Evolutionary conservation across 2,329 filamentous ascomycete species (phyloP), one percentile per base, ranked within the genome.

Genomic region (Pestalotiopsis sp.): DNA sequence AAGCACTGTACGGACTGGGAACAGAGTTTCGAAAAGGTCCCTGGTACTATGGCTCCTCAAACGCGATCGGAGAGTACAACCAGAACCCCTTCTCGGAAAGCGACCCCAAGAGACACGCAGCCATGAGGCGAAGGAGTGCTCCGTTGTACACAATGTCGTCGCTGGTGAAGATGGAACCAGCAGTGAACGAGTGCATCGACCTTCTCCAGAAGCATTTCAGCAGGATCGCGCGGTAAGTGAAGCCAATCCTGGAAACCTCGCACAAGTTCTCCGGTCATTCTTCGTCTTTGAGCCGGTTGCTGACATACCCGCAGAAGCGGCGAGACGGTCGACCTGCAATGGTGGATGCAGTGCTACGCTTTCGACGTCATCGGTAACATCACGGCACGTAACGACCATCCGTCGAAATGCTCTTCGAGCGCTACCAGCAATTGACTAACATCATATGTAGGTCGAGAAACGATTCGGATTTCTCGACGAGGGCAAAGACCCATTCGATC

Each of bases 1-100:
- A 82, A 67, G 76, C 72, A 0, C 80, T 86, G 23, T 85, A 85
- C 69, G 80, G 81, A 1, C 75, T 76, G 4, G 80, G 81, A 0
- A 76, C 72, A 39, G 72, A 73, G 20, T 80, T 78, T 63, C 25
- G 71, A 6, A 82, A 82, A 68, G 79, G 77, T 0, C 63, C 73
- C 0, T 80, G 78, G 77, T 81, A 81, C 38, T 39, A 69, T 0
- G 67, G 76, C 1, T 80, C 74, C 74, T 31, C 14, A 4, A 68
- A 6, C 36, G 71, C 72, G 0, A 12, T 5, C 9, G 23, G 23
- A 11, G 27, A 25, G 13, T 70, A 12, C 58, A 59, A 67, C 9
- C 75, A 72, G 75, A 73, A 71, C 12, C 57, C 78, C 4, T 82
- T 82, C 66, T 68, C 65, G 2, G 78, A 81, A 27, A 74, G 71